Base-by-base conservation (phyloP, 2,329 filamentous ascomycete species). In the Ophiosphaerella narmari region DNA sequence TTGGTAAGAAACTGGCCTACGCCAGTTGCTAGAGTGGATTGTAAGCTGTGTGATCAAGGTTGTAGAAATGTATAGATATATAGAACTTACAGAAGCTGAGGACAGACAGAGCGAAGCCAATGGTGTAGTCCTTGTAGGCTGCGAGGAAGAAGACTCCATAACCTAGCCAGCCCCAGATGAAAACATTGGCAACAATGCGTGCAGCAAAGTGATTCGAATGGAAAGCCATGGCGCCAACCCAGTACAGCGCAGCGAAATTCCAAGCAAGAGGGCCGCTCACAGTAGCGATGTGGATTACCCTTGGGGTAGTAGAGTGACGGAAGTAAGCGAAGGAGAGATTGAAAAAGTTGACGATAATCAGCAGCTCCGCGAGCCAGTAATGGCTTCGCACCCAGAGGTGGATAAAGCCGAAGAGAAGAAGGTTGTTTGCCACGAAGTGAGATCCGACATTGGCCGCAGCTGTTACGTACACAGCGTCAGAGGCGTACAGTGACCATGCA, bases 231-330 rank as follows among this genome's bases (percentile, higher is more conserved):
- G 91, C 90, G 7, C 91, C 91, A 62, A 91, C 90, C 90, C 90
- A 96, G 79, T 92, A 93, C 45, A 96, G 80, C 26, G 89, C 88
- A 12, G 93, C 86, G 67, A 94, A 89, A 12, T 88, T 91, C 89
- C 90, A 96, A 1, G 88, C 89, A 60, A 96, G 79, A 5, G 91
- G 91, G 0, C 86, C 89, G 13, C 88, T 87, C 18, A 91, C 85
- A 38, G 86, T 86, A 5, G 90, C 85, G 9, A 86, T 77, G 74
- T 96, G 91, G 61, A 96, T 89, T 65, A 89, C 85, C 52, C 86
- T 81, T 4, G 89, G 85, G 46, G 87, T 86, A 0, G 82, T 82
- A 16, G 82, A 81, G 76, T 95, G 87, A 55, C 88, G 86, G 82
- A 93, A 91, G 77, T 96, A 96, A 29, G 92, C 82, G 32, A 82